Evolutionary conservation across 371 early-diverging fungal genomes (phyloP), one percentile per base, ranked within the genome.

Genomic region (Circinella umbellata): DNA sequence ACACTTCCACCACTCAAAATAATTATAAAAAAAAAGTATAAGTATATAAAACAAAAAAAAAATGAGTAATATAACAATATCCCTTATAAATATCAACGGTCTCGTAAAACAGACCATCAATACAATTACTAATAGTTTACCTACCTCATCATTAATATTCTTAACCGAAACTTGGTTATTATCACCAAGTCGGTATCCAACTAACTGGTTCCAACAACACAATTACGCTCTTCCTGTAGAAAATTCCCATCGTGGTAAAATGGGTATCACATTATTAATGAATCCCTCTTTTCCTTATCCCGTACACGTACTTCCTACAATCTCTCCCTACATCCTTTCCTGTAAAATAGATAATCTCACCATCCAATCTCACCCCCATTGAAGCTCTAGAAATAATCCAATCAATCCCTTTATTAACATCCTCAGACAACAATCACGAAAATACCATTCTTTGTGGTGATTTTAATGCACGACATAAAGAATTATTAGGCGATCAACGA

Each of bases 371-470:
- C 47, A 47, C 59, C 65, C 0, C 71, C 71, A 6, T 71, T 69
- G 39, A 57, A 65, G 36, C 48, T 27, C 27, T 27, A 27, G 27
- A 27, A 27, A 27, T 27, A 17, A 6, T n/a, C 61, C 36, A 11
- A 61, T 61, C 4, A 46, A 17, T 27, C 27, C 15, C 4, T 18
- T 65, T 54, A 64, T 66, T 3, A 18, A 64, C 18, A 14, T 49
- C 55, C 61, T 69, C 13, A 53, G 51, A 20, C 17, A 59, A 27
- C 27, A 51, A 27, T 34, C 15, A 35, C 61, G n/a, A 63, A 5
- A 64, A 68, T 54, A 71, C 75, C 1, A 69, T 72, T 20, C 51
- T 66, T 0, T 74, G 70, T 57, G 74, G 74, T 1, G 75, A 71
- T 53, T 69, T 74, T 36, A 74, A 74, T 46, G 75, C 69, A 1